phyloP scores from a whole-genome alignment of 169 alveolate genomes.

The Neospora caninum region DNA sequence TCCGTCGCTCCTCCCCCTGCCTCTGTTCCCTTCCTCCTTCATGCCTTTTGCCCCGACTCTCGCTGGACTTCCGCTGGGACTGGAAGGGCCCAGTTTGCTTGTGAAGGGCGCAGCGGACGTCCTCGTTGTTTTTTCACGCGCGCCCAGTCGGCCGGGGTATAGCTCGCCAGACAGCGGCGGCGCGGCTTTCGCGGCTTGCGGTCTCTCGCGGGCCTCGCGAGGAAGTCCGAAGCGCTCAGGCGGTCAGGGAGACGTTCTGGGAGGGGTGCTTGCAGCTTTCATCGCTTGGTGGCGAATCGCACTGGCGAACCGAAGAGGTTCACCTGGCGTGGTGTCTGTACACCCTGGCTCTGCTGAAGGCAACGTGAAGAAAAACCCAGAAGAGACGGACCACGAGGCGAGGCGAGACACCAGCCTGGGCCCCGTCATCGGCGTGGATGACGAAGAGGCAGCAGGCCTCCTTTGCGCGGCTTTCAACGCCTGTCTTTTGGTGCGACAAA shows the following conservation, averaged over 20 bases:
- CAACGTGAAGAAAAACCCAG: background rate
- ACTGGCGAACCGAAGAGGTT: no score
- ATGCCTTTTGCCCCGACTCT: background rate
- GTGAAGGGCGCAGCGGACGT: constrained; percentile 50
- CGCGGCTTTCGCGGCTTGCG: constrained; percentile 19
- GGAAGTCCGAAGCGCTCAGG: constrained; percentile 59
- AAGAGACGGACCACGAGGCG: background rate
- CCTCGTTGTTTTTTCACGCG: background rate
- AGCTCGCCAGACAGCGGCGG: background rate
- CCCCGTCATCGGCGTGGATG: background rate
- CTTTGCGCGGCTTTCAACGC: constrained; percentile 29
- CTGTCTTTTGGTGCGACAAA: constrained; percentile 28
- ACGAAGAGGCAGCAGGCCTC: background rate
- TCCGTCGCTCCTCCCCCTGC: background rate
- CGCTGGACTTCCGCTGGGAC: background rate
- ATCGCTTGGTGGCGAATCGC: constrained; percentile 25
- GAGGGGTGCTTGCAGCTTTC: constrained; percentile 48
- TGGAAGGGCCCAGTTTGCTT: constrained; percentile 50
- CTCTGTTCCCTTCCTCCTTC: background rate
- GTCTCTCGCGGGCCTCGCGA: background rate
- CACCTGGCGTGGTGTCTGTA: no score
- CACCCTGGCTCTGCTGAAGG: background rate
- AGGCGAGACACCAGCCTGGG: background rate
- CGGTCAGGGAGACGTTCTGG: constrained; percentile 57
- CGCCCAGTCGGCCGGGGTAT: background rate